Evolutionary conservation across 805 yeast genomes (phyloP).

Genomic region (Kuraishia cidri): DNA sequence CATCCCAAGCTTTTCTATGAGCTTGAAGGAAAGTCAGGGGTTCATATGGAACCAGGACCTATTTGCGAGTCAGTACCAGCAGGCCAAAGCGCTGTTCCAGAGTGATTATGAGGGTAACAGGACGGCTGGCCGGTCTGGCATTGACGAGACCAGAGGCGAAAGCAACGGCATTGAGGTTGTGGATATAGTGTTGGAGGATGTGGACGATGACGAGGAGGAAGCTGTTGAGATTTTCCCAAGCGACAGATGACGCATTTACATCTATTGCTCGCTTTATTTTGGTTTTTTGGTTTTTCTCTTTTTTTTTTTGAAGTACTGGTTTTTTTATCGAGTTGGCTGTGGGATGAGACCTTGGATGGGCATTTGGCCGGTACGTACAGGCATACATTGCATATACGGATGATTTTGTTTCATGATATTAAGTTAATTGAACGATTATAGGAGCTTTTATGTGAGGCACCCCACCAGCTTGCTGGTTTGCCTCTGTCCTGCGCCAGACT

Average conservation of each 20-base stretch:
- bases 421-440: no score
- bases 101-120: background rate
- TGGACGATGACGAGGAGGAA: constrained; percentile 2
- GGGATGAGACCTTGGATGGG: no score
- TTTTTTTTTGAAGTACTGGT: background rate
- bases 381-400: no score
- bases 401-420: no score
- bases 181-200: constrained; percentile 4
- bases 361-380: background rate
- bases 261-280: background rate
- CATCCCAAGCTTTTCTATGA: constrained; percentile 29
- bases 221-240: constrained; percentile 2
- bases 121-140: background rate
- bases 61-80: constrained; percentile 67
- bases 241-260: constrained; percentile 1
- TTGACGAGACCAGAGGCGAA: no score
- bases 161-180: constrained; percentile 1
- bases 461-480: no score
- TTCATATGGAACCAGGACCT: constrained; percentile 71
- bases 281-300: background rate
- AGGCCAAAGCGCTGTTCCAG: constrained; percentile 24
- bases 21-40: constrained; percentile 60
- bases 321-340: no score
- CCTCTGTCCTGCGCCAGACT: no score
- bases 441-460: no score